A percentile compares a stretch with the other conserved stretches of the same genome.
Conservation (phyloP, 352 stramenopile species). For the Peronospora destructor region DNA sequence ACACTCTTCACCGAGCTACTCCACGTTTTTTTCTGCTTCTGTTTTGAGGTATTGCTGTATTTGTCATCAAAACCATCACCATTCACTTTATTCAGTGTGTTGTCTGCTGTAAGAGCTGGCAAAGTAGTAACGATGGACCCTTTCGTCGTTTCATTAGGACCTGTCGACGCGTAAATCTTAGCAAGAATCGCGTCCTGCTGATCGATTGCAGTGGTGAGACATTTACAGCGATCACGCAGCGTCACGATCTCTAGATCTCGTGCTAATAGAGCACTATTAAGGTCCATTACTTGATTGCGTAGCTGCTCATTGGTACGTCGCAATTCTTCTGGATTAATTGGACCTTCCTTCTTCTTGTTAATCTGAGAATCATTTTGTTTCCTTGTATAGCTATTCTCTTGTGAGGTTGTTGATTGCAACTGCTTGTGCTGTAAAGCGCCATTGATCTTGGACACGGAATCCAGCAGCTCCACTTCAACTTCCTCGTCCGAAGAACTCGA, state of each 20-base stretch:
- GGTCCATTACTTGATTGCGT: constrained; percentile 46
- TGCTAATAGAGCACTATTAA: constrained; percentile 60
- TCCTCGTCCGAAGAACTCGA: constrained; percentile 21
- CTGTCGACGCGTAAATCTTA: constrained; percentile 52
- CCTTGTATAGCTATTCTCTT: no score
- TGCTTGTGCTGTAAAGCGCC: constrained; percentile 4
- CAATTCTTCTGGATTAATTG: constrained; percentile 22
- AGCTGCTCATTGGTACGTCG: constrained; percentile 42
- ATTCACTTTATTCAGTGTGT: neutral
- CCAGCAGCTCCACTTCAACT: constrained; percentile 21
- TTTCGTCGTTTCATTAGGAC: constrained; percentile 2
- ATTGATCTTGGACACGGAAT: constrained; percentile 25
- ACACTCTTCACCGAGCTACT: constrained; percentile 21
- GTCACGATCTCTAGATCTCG: constrained; percentile 66
- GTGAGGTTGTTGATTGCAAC: neutral
- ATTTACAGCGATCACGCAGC: constrained; percentile 58
- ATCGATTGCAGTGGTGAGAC: constrained; percentile 52
- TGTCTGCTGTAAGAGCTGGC: neutral
- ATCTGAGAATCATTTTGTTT: neutral
- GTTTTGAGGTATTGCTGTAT: constrained; percentile 4
- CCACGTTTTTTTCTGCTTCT: constrained; percentile 8
- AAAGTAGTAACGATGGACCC: constrained; percentile 6
- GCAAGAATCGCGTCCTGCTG: constrained; percentile 75
- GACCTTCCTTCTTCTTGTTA: neutral
- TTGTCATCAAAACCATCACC: neutral